Evolutionary conservation across 177 flowering plant species (phyloP).

Genomic region (Telopea speciosissima): DNA sequence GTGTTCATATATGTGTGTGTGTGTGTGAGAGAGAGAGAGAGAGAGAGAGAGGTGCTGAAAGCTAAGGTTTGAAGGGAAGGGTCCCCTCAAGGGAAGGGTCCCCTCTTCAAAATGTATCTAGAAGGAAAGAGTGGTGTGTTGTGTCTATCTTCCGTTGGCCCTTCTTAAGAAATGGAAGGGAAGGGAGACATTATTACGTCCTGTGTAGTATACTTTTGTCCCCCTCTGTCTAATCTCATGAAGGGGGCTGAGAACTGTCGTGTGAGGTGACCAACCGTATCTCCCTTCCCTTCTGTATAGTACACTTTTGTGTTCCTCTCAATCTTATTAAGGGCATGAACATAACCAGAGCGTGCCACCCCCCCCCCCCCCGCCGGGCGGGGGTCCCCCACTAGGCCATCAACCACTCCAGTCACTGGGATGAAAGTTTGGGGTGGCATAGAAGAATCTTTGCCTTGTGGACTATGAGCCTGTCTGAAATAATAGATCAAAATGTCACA

Average conservation of each 20-base stretch:
- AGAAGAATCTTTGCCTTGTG: not conserved
- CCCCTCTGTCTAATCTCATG: slow-evolving; percentile 7
- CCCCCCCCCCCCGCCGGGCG: too few relatives aligned
- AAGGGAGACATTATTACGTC: slow-evolving; percentile 33
- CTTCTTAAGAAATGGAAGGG: slow-evolving; percentile 22
- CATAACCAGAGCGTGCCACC: not conserved
- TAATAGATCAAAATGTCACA: too few relatives aligned
- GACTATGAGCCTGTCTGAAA: too few relatives aligned
- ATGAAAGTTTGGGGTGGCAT: too few relatives aligned
- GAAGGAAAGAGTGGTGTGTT: slow-evolving; percentile 32
- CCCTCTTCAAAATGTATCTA: slow-evolving; percentile 27
- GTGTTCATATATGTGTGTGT: not conserved
- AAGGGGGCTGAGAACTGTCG: not conserved
- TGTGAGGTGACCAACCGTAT: too few relatives aligned
- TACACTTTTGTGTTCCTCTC: too few relatives aligned
- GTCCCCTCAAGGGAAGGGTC: slow-evolving; percentile 5
- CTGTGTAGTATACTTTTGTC: slow-evolving; percentile 13
- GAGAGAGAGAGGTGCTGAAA: not conserved
- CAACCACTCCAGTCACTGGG: slow-evolving; percentile 2
- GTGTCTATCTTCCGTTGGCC: slow-evolving; percentile 30
- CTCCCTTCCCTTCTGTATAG: too few relatives aligned
- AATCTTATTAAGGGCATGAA: slow-evolving; percentile 8
- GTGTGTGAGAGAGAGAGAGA: too few relatives aligned
- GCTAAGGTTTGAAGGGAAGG: not conserved
- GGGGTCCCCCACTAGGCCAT: too few relatives aligned